These are phyloP conservation scores for Recurvomyces mirabilis DNA, from an alignment of 495 filamentous ascomycete genomes.

Conservation along the genomic window DNA sequence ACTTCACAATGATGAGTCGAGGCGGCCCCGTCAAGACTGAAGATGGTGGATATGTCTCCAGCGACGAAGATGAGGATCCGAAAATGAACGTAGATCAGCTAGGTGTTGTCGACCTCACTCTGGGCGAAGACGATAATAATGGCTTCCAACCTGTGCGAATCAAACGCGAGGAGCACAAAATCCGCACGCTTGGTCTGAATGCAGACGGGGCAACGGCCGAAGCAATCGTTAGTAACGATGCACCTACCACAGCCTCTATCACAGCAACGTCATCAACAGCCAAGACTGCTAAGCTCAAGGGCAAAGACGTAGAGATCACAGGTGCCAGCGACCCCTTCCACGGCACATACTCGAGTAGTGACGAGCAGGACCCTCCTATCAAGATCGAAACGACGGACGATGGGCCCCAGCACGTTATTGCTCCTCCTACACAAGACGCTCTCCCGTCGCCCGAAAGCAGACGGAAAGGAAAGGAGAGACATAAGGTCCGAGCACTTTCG, in stretches of 20 bases:
- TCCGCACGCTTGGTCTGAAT: conserved; percentile 40
- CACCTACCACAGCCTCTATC: conserved; percentile 10
- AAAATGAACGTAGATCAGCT: conserved; percentile 26
- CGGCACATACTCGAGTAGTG: conserved; percentile 28
- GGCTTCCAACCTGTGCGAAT: conserved; percentile 39
- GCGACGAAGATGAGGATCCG: conserved; percentile 21
- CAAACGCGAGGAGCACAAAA: conserved; percentile 41
- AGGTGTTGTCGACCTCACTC: conserved; percentile 25
- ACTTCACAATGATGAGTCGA: conserved; percentile 4
- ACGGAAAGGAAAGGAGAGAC: conserved; percentile 21
- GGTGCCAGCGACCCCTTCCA: conserved; percentile 24
- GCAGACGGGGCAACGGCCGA: conserved; percentile 37
- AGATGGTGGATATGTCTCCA: conserved; percentile 30
- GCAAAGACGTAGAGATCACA: conserved; percentile 30
- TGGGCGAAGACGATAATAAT: not conserved
- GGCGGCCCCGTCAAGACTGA: conserved; percentile 12
- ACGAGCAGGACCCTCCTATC: conserved; percentile 32
- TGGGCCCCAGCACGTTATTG: not conserved
- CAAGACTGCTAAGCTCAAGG: conserved; percentile 25
- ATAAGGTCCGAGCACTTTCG: conserved; percentile 6
- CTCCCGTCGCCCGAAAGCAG: conserved; percentile 21
- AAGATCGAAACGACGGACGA: conserved; percentile 28
- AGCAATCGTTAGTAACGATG: conserved; percentile 3
- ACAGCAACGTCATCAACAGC: not conserved
- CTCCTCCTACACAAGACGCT: conserved; percentile 5